Percentiles rank a stretch among this genome's conserved stretches.
phyloP scores from a whole-genome alignment of 73 alveolate species.

The Paramecium pentaurelia region DNA sequence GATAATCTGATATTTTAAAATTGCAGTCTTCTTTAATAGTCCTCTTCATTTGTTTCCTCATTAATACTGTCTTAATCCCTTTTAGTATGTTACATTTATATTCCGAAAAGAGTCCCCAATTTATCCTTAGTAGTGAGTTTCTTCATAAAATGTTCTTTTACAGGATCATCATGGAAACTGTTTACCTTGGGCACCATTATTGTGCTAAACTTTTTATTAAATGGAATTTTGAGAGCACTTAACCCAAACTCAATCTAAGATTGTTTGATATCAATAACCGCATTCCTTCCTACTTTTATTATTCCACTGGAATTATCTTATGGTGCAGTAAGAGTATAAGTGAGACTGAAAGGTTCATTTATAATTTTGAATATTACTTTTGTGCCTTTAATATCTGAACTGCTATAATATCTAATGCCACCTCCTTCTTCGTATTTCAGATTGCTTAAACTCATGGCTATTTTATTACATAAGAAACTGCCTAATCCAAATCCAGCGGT shows the following conservation, averaged over 20 bases:
- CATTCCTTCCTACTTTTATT: neutral
- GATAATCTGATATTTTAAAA: neutral
- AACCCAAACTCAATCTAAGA: neutral
- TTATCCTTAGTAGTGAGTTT: neutral
- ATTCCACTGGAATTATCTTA: neutral
- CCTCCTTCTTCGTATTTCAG: neutral
- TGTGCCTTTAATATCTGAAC: neutral
- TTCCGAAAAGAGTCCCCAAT: neutral
- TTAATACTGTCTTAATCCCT: neutral
- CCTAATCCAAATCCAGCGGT: conserved; percentile 50
- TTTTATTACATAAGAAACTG: neutral
- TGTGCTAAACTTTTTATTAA: neutral
- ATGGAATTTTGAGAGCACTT: neutral
- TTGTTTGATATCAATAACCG: neutral
- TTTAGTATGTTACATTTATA: neutral
- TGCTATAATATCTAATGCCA: neutral
- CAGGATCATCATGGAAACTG: neutral
- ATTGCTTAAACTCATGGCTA: neutral
- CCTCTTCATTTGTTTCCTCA: neutral
- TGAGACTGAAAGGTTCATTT: neutral
- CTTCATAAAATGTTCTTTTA: neutral
- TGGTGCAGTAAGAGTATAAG: neutral
- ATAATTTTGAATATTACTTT: neutral
- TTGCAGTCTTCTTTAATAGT: neutral
- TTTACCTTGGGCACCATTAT: neutral